These are phyloP conservation scores for Emergomyces africanus DNA, from an alignment of 2,329 filamentous ascomycete genomes.

Conservation along the genomic window DNA sequence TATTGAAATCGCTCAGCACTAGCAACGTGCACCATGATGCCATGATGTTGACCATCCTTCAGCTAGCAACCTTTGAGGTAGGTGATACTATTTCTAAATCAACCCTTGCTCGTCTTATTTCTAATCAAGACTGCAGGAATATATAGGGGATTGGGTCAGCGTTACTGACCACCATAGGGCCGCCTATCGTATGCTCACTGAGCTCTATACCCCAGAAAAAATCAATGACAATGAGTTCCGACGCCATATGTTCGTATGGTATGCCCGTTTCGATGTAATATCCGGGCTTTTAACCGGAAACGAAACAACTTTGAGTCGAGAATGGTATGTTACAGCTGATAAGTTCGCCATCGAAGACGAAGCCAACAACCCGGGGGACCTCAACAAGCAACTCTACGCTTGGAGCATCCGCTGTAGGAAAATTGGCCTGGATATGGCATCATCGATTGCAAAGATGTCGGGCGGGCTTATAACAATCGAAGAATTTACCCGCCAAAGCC, in stretches of 20 bases:
- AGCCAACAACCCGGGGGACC: constrained; percentile 45
- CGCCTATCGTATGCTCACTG: constrained; percentile 65
- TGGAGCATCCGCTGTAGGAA: constrained; percentile 54
- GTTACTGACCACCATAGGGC: constrained; percentile 86
- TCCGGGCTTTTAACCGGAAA: constrained; percentile 72
- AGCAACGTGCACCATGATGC: constrained; percentile 58
- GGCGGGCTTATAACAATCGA: constrained; percentile 51
- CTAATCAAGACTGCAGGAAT: constrained; percentile 49
- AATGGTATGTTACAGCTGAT: constrained; percentile 62
- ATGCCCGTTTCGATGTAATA: constrained; percentile 75
- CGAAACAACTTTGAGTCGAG: constrained; percentile 56
- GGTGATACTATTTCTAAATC: constrained; percentile 13
- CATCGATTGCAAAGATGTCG: constrained; percentile 57
- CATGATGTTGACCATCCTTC: constrained; percentile 75
- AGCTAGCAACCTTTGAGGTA: constrained; percentile 90
- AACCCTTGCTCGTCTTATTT: not conserved
- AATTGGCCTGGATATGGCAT: constrained; percentile 67
- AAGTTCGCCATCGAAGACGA: constrained; percentile 51
- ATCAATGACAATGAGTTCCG: constrained; percentile 58
- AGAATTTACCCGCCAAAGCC: constrained; percentile 52
- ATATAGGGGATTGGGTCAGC: constrained; percentile 90
- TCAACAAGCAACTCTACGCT: constrained; percentile 55
- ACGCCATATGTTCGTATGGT: constrained; percentile 74
- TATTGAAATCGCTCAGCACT: constrained; percentile 58
- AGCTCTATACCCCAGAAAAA: constrained; percentile 64